Evolutionary conservation across 164 flowering plant species (phyloP).

Genomic region (Amborella trichopoda): DNA sequence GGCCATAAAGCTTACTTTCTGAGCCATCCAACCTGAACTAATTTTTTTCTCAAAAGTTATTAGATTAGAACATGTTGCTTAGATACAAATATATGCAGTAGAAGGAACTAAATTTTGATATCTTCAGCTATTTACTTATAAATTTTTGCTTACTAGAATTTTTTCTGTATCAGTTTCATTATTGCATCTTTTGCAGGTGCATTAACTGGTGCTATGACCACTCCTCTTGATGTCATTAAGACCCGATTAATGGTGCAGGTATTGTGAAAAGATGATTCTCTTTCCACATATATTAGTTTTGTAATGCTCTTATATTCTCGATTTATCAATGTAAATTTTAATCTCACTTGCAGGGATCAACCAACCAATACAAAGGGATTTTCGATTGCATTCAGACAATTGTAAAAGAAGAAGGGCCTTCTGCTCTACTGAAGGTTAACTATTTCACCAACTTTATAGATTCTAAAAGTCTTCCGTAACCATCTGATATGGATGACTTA

Average conservation of each 20-base stretch:
- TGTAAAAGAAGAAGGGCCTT: slow-evolving; percentile 70
- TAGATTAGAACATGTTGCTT: no score
- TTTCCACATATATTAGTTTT: not conserved
- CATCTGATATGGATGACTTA: no score
- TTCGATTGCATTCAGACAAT: slow-evolving; percentile 63
- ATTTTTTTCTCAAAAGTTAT: no score
- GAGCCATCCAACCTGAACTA: no score
- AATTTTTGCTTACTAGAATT: no score
- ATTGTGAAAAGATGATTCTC: not conserved
- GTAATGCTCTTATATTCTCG: not conserved
- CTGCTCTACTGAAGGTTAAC: slow-evolving; percentile 67
- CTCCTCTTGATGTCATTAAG: slow-evolving; percentile 98
- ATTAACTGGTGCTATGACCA: slow-evolving; percentile 84
- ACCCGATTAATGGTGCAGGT: slow-evolving; percentile 98
- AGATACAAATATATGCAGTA: no score
- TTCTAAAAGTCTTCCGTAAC: no score
- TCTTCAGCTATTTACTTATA: no score
- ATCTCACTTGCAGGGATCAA: slow-evolving; percentile 44
- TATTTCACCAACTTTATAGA: no score
- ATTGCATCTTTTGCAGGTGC: slow-evolving; percentile 63
- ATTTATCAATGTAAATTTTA: not conserved
- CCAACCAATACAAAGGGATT: slow-evolving; percentile 66
- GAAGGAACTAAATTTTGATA: no score
- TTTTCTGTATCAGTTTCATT: no score
- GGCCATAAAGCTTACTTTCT: no score